phyloP scores from a whole-genome alignment of 1,139 yeast species.

The Lipomyces yarrowii region DNA sequence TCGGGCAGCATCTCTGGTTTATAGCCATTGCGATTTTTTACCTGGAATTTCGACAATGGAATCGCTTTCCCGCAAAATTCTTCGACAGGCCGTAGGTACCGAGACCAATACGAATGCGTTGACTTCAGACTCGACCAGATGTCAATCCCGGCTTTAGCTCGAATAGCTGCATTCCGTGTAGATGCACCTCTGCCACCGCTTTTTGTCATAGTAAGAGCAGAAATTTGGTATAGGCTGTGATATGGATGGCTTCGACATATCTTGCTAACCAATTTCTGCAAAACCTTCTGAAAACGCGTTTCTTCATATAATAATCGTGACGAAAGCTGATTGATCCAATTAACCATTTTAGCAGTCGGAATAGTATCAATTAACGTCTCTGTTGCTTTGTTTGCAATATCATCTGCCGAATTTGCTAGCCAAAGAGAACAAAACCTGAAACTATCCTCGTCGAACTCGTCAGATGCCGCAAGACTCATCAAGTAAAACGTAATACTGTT shows the following conservation, averaged over 20 bases:
- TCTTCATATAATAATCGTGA: slow-evolving; percentile 63
- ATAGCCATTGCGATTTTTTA: slow-evolving; percentile 7
- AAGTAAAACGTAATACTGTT: slow-evolving; percentile 66
- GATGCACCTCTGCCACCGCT: slow-evolving; percentile 44
- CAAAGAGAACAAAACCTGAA: slow-evolving; percentile 86
- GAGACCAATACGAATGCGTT: slow-evolving; percentile 1
- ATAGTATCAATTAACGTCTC: slow-evolving; percentile 46
- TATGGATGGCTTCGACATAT: slow-evolving; percentile 69
- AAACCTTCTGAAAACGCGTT: slow-evolving; percentile 56
- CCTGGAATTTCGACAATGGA: slow-evolving; percentile 48
- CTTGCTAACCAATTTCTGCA: slow-evolving; percentile 54
- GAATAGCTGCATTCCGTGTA: slow-evolving; percentile 11
- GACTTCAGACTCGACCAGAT: slow-evolving; percentile 19
- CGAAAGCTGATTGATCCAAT: slow-evolving; percentile 83
- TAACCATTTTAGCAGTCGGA: slow-evolving; percentile 64
- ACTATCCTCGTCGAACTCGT: slow-evolving; percentile 56
- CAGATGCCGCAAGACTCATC: slow-evolving; percentile 52
- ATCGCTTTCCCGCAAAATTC: slow-evolving; percentile 56
- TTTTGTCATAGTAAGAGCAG: slow-evolving; percentile 40
- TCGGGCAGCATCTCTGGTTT: slow-evolving; percentile 17
- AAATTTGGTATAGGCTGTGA: slow-evolving; percentile 71
- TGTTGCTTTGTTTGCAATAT: slow-evolving; percentile 41
- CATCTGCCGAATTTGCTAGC: slow-evolving; percentile 62
- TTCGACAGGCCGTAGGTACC: slow-evolving; percentile 46
- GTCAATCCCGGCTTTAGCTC: slow-evolving; percentile 18